Percentiles rank a stretch among this genome's conserved stretches.
These are phyloP conservation scores for Termitomyces sp. DNA, from an alignment of 1,284 basidiomycete species.

Conservation along the genomic window DNA sequence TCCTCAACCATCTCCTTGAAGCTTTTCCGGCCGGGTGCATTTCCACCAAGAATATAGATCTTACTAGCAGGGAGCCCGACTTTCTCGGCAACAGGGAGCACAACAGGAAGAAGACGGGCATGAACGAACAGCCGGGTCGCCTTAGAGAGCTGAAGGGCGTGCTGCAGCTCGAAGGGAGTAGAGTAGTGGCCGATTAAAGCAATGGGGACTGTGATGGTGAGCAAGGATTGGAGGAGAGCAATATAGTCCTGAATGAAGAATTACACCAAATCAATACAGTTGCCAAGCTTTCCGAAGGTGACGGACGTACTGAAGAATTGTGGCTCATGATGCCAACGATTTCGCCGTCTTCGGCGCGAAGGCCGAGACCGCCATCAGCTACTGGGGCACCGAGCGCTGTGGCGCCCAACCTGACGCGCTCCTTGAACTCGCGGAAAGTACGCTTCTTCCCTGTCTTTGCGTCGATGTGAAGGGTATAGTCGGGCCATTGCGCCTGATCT, in stretches of 20 bases:
- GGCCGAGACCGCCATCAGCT: slow-evolving; percentile 49
- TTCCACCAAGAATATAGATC: slow-evolving; percentile 52
- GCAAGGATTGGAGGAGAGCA: slow-evolving; percentile 48
- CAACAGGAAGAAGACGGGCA: slow-evolving; percentile 42
- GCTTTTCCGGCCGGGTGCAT: slow-evolving; percentile 32
- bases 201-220: slow-evolving; percentile 56
- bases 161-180: slow-evolving; percentile 61
- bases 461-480: slow-evolving; percentile 56
- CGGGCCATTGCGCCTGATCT: slow-evolving; percentile 44
- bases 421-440: slow-evolving; percentile 43
- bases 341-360: slow-evolving; percentile 42
- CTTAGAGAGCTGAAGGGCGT: slow-evolving; percentile 48
- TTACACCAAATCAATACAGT: background rate
- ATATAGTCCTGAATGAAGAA: slow-evolving; percentile 50
- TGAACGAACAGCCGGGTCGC: slow-evolving; percentile 61
- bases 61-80: slow-evolving; percentile 43
- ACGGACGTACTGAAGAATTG: slow-evolving; percentile 57
- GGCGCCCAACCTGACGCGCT: slow-evolving; percentile 47
- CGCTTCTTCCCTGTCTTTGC: slow-evolving; percentile 43
- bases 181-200: slow-evolving; percentile 59
- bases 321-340: slow-evolving; percentile 65
- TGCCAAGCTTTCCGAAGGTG: background rate
- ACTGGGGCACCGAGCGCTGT: slow-evolving; percentile 48
- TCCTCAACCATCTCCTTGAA: slow-evolving; percentile 42
- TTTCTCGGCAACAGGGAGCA: slow-evolving; percentile 45